Evolutionary conservation across 345 rosid species (phyloP).

Genomic region (Eucalyptus microcorys): DNA sequence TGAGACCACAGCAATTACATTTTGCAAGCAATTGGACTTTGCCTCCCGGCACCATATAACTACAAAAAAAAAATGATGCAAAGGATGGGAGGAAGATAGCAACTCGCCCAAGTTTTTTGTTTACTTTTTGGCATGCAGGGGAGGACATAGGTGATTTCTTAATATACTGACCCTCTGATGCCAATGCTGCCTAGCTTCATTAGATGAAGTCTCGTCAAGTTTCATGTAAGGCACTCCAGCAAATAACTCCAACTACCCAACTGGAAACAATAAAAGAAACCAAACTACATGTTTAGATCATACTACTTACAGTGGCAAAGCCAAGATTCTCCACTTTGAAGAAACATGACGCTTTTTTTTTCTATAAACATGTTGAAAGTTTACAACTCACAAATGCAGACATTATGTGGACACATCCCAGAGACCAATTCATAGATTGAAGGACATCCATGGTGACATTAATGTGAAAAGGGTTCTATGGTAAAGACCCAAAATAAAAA

Average conservation of each 20-base stretch:
- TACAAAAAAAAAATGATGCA: neutral
- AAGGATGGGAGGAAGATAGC: neutral
- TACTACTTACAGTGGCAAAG: neutral
- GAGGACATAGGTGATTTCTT: neutral
- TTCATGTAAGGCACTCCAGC: neutral
- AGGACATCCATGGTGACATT: neutral
- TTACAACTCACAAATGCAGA: neutral
- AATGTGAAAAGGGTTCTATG: neutral
- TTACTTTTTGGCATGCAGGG: neutral
- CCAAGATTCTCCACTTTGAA: neutral
- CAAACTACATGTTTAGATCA: neutral
- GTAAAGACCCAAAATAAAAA: neutral
- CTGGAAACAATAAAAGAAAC: neutral
- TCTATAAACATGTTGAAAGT: neutral
- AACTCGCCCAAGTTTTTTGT: neutral
- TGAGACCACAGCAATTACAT: conserved; percentile 80
- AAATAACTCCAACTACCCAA: neutral
- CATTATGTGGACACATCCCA: neutral
- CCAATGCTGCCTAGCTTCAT: neutral
- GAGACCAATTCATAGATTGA: neutral
- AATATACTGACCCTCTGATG: neutral
- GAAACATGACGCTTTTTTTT: neutral
- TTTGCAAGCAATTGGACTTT: conserved; percentile 43
- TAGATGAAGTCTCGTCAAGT: neutral
- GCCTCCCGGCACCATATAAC: neutral